These are phyloP conservation scores for Phytophthora crassamura DNA, from an alignment of 352 stramenopile species.

Conservation along the genomic window DNA sequence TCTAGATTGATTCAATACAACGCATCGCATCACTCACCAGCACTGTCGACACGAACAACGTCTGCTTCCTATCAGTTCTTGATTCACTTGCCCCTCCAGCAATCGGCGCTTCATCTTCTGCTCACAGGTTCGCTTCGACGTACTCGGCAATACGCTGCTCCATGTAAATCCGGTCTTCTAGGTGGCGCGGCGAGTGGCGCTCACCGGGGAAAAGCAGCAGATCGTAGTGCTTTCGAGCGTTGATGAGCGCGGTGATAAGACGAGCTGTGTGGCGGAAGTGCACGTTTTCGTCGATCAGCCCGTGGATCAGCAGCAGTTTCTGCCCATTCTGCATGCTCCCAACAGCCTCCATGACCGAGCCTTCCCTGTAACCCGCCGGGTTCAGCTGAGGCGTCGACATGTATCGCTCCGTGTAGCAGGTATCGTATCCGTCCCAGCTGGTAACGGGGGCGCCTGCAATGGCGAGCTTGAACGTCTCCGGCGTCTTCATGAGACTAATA, in stretches of 20 bases:
- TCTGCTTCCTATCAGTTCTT: constrained; percentile 13
- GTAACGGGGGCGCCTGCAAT: constrained; percentile 97
- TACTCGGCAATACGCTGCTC: constrained; percentile 94
- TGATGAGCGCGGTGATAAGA: constrained; percentile 96
- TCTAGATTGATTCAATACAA: constrained; percentile 32
- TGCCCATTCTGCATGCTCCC: constrained; percentile 88
- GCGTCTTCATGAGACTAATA: constrained; percentile 96
- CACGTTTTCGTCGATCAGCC: constrained; percentile 98
- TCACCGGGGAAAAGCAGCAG: constrained; percentile 97
- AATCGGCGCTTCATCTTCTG: constrained; percentile 18
- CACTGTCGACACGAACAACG: constrained; percentile 18
- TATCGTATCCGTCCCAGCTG: constrained; percentile 98
- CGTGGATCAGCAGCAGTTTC: constrained; percentile 96
- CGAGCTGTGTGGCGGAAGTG: constrained; percentile 98
- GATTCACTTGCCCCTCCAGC: no score
- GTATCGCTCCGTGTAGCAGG: constrained; percentile 98
- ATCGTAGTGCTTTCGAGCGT: constrained; percentile 95
- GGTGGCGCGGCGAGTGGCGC: constrained; percentile 94
- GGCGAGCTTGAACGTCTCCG: constrained; percentile 95
- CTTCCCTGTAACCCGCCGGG: constrained; percentile 90
- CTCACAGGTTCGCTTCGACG: constrained; percentile 78
- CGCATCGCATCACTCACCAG: constrained; percentile 23
- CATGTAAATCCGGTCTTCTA: constrained; percentile 96
- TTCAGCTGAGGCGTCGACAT: constrained; percentile 96
- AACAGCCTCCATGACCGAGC: constrained; percentile 94